Percentiles rank a stretch among this genome's conserved stretches.
Conservation (phyloP, 2,329 filamentous ascomycete genomes). For the Aureobasidium pullulans region DNA sequence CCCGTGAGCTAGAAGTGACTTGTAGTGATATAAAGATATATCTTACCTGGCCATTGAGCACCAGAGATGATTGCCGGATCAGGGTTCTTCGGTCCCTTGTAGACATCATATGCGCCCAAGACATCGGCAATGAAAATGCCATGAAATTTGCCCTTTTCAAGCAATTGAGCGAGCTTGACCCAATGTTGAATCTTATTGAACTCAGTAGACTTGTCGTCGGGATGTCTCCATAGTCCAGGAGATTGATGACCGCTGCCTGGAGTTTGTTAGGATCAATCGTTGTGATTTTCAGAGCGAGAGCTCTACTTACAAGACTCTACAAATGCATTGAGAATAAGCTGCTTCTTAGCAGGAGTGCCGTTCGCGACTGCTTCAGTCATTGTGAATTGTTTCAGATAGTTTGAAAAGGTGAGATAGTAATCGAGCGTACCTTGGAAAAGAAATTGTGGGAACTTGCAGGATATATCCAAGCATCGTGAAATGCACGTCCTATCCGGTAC, state of each 20-base stretch:
- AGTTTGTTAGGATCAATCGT: constrained; percentile 14
- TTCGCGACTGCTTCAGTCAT: neutral
- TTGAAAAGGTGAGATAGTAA: too few relatives aligned
- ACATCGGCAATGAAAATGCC: constrained; percentile 63
- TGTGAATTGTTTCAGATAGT: neutral
- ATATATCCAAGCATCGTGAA: neutral
- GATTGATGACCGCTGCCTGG: constrained; percentile 45
- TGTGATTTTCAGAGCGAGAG: neutral
- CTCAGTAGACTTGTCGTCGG: constrained; percentile 53
- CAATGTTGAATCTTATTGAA: constrained; percentile 57
- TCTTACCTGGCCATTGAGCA: constrained; percentile 52
- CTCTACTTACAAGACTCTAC: constrained; percentile 32
- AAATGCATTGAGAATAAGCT: constrained; percentile 36
- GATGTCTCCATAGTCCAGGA: constrained; percentile 57
- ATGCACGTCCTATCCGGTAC: neutral
- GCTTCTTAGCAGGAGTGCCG: constrained; percentile 25
- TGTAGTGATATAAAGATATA: too few relatives aligned
- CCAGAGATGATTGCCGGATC: constrained; percentile 28
- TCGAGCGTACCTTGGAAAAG: neutral
- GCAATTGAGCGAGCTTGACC: constrained; percentile 51
- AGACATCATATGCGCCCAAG: constrained; percentile 61
- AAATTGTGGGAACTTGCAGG: neutral
- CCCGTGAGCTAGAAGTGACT: too few relatives aligned
- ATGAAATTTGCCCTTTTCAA: constrained; percentile 57
- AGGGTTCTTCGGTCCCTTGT: constrained; percentile 45